A percentile compares a stretch with the other conserved stretches of the same genome.
Conservation (phyloP, 164 flowering plant species). For the Kalanchoe fedtschenkoi region DNA sequence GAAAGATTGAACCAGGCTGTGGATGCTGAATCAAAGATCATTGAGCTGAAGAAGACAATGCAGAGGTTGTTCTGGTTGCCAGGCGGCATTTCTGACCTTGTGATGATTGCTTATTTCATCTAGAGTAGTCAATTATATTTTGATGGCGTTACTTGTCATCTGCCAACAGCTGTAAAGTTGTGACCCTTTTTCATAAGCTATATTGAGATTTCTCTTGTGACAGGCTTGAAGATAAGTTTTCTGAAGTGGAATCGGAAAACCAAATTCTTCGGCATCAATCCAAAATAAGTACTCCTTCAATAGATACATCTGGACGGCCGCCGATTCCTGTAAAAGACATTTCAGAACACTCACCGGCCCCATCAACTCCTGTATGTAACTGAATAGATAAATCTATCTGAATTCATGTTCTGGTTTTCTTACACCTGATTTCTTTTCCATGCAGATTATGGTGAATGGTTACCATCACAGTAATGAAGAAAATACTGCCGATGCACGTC, state of each 20-base stretch:
- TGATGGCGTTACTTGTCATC: too few species aligned
- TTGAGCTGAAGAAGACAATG: conserved; percentile 53
- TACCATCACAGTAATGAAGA: too few species aligned
- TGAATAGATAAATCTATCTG: neutral
- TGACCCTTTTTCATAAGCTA: neutral
- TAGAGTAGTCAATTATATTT: too few species aligned
- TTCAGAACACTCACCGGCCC: conserved; percentile 32
- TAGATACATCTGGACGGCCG: neutral
- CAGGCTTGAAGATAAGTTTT: conserved; percentile 83
- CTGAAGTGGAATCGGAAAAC: conserved; percentile 69
- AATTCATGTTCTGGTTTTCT: too few species aligned
- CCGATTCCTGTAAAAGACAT: conserved; percentile 34
- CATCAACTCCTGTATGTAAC: conserved; percentile 23
- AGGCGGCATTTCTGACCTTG: neutral
- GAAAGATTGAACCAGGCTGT: conserved; percentile 80
- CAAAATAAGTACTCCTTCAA: conserved; percentile 19
- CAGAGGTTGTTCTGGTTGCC: neutral
- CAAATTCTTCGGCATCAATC: conserved; percentile 67
- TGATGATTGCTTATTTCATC: neutral
- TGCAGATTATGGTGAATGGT: too few species aligned
- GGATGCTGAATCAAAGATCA: conserved; percentile 76
- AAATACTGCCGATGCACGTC: too few species aligned
- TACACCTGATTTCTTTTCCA: neutral
- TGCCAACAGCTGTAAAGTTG: neutral
- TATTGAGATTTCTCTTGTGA: conserved; percentile 7